Evolutionary conservation across 495 filamentous ascomycete species (phyloP).

Genomic region (Terfezia boudieri): DNA sequence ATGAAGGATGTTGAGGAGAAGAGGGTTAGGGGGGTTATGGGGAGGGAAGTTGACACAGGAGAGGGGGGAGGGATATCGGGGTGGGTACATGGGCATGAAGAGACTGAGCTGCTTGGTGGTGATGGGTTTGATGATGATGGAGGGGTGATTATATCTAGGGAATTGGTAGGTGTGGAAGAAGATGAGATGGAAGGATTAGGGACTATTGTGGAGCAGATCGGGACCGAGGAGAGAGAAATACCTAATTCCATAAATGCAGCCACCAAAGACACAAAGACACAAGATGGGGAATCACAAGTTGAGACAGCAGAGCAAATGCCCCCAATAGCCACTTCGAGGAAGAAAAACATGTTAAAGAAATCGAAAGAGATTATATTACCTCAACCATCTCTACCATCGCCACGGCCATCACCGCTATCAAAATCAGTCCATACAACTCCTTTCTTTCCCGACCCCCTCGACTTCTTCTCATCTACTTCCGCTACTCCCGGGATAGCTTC

Average conservation of each 20-base stretch:
- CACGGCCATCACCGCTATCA: not conserved
- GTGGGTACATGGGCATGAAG: not conserved
- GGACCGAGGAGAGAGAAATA: not conserved
- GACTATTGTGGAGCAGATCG: not conserved
- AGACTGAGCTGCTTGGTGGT: not conserved
- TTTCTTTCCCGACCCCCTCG: not conserved
- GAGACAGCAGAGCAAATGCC: not conserved
- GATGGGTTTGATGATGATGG: not conserved
- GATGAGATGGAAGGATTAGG: not conserved
- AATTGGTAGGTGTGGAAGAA: not conserved
- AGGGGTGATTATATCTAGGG: not conserved
- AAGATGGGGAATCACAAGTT: too few relatives aligned
- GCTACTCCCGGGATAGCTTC: not conserved
- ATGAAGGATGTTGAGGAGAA: not conserved
- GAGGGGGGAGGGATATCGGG: not conserved
- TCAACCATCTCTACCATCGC: not conserved
- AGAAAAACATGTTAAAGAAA: not conserved
- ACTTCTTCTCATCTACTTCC: not conserved
- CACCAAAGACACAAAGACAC: too few relatives aligned
- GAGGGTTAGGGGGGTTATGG: not conserved
- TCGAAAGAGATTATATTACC: conserved; percentile 1
- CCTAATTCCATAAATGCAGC: not conserved
- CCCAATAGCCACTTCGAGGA: not conserved
- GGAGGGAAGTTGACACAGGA: not conserved
- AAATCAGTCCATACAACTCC: not conserved